A percentile compares a stretch with the other conserved stretches of the same genome.
phyloP scores from a whole-genome alignment of 257 asterid genomes.

The Solanum tacnaense region DNA sequence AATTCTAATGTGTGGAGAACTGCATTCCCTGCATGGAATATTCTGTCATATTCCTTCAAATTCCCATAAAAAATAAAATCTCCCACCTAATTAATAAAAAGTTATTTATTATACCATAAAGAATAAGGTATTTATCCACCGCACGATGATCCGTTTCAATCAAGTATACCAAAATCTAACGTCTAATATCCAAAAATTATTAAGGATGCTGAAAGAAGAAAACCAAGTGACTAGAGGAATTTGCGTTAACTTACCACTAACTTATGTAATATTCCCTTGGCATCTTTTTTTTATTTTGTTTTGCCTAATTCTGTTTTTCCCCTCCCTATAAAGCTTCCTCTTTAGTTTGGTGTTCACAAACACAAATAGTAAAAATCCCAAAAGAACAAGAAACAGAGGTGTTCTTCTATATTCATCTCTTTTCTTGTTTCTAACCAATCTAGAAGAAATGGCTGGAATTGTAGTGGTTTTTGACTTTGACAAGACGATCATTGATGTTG shows the following conservation, averaged over 20 bases:
- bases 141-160: too few relatives aligned
- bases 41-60: background rate
- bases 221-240: background rate
- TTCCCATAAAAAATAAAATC: background rate
- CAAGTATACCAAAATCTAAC: too few relatives aligned
- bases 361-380: background rate
- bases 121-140: too few relatives aligned
- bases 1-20: background rate
- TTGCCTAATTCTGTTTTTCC: background rate
- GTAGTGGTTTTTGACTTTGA: constrained; percentile 23
- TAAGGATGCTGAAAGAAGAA: background rate
- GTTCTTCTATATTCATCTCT: background rate
- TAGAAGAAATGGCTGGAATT: constrained; percentile 2
- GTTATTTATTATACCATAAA: too few relatives aligned
- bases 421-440: background rate
- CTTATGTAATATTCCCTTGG: constrained; percentile 36
- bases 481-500: constrained; percentile 27
- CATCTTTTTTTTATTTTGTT: constrained; percentile 6
- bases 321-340: background rate
- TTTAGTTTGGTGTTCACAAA: background rate
- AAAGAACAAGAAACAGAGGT: background rate
- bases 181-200: too few relatives aligned
- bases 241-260: constrained; percentile 3
- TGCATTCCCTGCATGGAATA: background rate
- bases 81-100: too few relatives aligned